Evolutionary conservation across 192 early-diverging fungal species (phyloP).

Genomic region (Gamsiella multidivaricata): DNA sequence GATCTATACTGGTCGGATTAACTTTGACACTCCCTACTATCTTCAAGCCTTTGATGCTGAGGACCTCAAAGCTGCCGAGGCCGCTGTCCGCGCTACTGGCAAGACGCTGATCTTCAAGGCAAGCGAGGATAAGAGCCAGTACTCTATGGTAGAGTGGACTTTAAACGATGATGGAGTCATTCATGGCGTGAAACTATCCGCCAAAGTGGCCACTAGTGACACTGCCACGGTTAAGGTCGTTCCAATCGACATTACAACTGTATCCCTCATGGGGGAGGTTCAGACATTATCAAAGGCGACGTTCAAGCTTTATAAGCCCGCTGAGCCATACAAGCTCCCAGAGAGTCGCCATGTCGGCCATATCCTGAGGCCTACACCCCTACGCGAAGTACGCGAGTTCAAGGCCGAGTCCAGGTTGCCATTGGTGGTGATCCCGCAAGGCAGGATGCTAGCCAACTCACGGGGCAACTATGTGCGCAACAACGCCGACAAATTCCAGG

Average conservation of each 20-base stretch:
- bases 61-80: slow-evolving; percentile 30
- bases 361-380: slow-evolving; percentile 26
- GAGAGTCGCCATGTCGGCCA: slow-evolving; percentile 43
- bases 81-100: not conserved
- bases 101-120: slow-evolving; percentile 39
- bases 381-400: slow-evolving; percentile 47
- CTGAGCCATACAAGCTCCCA: slow-evolving; percentile 50
- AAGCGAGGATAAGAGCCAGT: slow-evolving; percentile 13
- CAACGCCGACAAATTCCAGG: slow-evolving; percentile 57
- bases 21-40: slow-evolving; percentile 35
- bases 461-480: slow-evolving; percentile 34
- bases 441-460: slow-evolving; percentile 52
- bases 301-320: slow-evolving; percentile 55
- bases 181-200: slow-evolving; percentile 42
- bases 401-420: slow-evolving; percentile 44
- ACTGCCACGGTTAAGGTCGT: slow-evolving; percentile 22
- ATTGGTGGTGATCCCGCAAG: slow-evolving; percentile 28
- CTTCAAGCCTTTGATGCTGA: slow-evolving; percentile 44
- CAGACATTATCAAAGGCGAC: slow-evolving; percentile 37
- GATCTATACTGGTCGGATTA: slow-evolving; percentile 54
- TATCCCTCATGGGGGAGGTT: slow-evolving; percentile 34
- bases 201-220: slow-evolving; percentile 46
- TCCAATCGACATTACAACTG: slow-evolving; percentile 43
- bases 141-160: slow-evolving; percentile 58
- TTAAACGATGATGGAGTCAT: slow-evolving; percentile 42